Evolutionary conservation across 805 yeast genomes (phyloP).

Genomic region (Hanseniaspora nectarophila): DNA sequence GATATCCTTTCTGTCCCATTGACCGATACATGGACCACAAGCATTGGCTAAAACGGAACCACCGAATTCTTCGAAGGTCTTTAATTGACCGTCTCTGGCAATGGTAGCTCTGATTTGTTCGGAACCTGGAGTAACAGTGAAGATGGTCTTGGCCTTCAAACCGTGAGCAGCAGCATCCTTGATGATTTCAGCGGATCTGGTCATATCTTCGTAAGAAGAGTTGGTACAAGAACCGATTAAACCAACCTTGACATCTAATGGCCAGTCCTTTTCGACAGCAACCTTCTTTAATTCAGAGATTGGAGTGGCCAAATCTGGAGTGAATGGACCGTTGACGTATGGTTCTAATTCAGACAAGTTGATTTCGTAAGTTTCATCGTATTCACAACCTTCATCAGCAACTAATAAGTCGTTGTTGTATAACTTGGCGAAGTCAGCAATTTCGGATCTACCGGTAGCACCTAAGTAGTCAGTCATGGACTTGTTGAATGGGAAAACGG

Average conservation of each 20-base stretch:
- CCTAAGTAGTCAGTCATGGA: conserved; percentile 76
- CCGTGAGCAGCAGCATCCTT: conserved; percentile 85
- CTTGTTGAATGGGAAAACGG: conserved; percentile 91
- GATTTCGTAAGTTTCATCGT: conserved; percentile 85
- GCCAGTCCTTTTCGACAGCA: conserved; percentile 83
- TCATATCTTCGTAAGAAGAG: conserved; percentile 97
- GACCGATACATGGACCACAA: conserved; percentile 99
- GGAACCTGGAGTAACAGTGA: conserved; percentile 94
- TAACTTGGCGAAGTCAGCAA: conserved; percentile 66
- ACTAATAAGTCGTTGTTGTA: conserved; percentile 57
- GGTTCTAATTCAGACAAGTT: conserved; percentile 86
- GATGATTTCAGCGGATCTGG: conserved; percentile 87
- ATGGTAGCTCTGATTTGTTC: conserved; percentile 98
- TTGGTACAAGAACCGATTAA: conserved; percentile 97
- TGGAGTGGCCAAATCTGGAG: conserved; percentile 96
- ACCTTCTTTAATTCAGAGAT: conserved; percentile 75
- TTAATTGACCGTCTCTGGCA: conserved; percentile 87
- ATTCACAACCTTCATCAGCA: conserved; percentile 88
- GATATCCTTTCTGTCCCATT: conserved; percentile 92
- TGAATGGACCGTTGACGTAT: conserved; percentile 93
- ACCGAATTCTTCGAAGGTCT: conserved; percentile 80
- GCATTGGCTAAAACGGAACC: conserved; percentile 94
- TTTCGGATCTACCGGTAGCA: conserved; percentile 76
- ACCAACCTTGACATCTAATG: conserved; percentile 83
- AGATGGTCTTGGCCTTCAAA: conserved; percentile 79